A percentile compares a stretch with the other conserved stretches of the same genome.
phyloP scores from a whole-genome alignment of 805 yeast species.

The Teunomyces gatunensis region DNA sequence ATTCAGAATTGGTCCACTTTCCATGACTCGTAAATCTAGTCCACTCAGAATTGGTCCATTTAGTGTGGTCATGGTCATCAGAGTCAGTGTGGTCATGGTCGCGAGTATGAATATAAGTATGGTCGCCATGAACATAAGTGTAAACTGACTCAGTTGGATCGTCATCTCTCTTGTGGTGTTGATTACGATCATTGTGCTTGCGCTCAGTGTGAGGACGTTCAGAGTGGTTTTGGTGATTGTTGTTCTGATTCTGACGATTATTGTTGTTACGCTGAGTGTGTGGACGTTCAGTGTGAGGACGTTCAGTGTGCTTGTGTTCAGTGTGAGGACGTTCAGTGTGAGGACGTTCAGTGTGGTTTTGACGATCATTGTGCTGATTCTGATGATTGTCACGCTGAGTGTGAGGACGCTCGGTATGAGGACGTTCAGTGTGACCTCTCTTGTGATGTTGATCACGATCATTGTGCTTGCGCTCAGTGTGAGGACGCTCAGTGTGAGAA shows the following conservation, averaged over 20 bases:
- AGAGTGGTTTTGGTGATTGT: too few species aligned
- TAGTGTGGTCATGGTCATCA: background rate
- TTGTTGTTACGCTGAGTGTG: background rate
- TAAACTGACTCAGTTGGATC: background rate
- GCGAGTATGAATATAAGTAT: background rate
- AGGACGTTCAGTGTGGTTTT: background rate
- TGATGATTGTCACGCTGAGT: background rate
- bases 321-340: background rate
- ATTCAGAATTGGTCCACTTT: background rate
- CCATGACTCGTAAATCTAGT: constrained; percentile 1
- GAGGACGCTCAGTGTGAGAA: background rate
- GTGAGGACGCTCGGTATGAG: background rate
- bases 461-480: background rate
- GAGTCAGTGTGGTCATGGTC: background rate
- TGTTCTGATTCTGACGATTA: too few species aligned
- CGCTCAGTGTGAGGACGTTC: background rate
- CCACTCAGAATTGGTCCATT: background rate
- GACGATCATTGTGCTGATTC: background rate
- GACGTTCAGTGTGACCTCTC: background rate
- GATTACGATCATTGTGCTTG: too few species aligned
- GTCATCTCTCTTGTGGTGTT: background rate
- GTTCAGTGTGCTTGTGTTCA: background rate
- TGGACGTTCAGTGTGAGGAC: too few species aligned
- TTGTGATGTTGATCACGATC: background rate
- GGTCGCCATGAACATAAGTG: background rate